Evolutionary conservation across 2,329 filamentous ascomycete species (phyloP).

Genomic region (Ascochyta lentis): DNA sequence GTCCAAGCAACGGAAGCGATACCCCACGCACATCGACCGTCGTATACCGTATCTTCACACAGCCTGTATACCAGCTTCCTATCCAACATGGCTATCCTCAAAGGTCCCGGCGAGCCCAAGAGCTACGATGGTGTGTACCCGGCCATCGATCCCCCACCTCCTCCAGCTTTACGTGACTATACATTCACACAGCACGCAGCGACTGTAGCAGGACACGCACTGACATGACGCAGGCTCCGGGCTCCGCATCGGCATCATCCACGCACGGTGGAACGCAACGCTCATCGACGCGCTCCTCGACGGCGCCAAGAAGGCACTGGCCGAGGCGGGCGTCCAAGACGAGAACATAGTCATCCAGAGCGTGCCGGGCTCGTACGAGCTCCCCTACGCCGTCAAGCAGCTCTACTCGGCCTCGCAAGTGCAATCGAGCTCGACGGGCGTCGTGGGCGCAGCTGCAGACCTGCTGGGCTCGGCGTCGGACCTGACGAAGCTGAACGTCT

Average conservation of each 20-base stretch:
- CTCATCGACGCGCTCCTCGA: constrained; percentile 86
- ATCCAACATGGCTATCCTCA: constrained; percentile 59
- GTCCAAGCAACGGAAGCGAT: constrained; percentile 16
- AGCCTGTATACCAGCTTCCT: neutral
- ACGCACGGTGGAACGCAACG: constrained; percentile 90
- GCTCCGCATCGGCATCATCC: constrained; percentile 91
- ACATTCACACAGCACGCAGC: constrained; percentile 3
- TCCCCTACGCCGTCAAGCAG: constrained; percentile 89
- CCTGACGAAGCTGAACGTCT: constrained; percentile 42
- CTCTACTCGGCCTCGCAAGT: constrained; percentile 86
- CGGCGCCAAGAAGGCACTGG: constrained; percentile 79
- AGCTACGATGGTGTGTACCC: constrained; percentile 61
- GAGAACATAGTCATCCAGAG: constrained; percentile 88
- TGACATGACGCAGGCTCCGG: constrained; percentile 53
- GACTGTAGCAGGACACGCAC: neutral
- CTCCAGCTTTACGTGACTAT: neutral
- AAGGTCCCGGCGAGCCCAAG: constrained; percentile 68
- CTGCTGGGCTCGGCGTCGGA: constrained; percentile 76
- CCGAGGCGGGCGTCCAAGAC: constrained; percentile 79
- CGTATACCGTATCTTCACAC: constrained; percentile 13
- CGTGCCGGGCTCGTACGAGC: constrained; percentile 92
- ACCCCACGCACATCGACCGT: constrained; percentile 10
- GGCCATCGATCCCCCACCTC: constrained; percentile 8
- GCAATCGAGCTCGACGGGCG: constrained; percentile 67
- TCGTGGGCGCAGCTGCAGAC: constrained; percentile 73